phyloP scores from a whole-genome alignment of 1,284 basidiomycete genomes.

The Leccinum pseudoinsigne region DNA sequence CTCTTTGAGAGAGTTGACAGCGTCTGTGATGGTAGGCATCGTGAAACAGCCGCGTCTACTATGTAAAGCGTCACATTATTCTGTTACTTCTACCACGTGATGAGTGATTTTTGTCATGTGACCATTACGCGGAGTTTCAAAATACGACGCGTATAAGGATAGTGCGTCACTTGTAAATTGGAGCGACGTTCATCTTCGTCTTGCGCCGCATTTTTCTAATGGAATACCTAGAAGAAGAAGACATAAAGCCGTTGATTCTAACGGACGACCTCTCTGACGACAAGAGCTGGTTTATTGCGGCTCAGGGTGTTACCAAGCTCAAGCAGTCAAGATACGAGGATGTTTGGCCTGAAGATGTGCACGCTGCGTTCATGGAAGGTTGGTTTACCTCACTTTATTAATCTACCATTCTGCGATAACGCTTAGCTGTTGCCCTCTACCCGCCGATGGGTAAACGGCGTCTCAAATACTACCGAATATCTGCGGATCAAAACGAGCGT shows the following conservation, averaged over 20 bases:
- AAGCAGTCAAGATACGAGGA: constrained; percentile 36
- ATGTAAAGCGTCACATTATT: constrained; percentile 14
- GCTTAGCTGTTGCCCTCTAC: constrained; percentile 30
- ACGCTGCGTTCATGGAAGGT: constrained; percentile 39
- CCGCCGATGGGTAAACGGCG: constrained; percentile 38
- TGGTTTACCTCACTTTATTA: constrained; percentile 1
- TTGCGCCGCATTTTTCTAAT: constrained; percentile 20
- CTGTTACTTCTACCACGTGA: constrained; percentile 23
- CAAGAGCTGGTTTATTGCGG: background rate
- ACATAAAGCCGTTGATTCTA: constrained; percentile 14
- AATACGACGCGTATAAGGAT: constrained; percentile 5
- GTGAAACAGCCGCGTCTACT: background rate
- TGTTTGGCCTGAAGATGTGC: constrained; percentile 36
- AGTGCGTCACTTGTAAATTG: constrained; percentile 5
- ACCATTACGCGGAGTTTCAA: constrained; percentile 30
- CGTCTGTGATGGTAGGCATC: constrained; percentile 28
- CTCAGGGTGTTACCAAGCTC: constrained; percentile 15
- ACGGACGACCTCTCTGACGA: constrained; percentile 8
- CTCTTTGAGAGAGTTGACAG: constrained; percentile 25
- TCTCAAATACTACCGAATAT: constrained; percentile 33
- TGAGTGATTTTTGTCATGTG: constrained; percentile 33
- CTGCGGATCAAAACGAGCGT: constrained; percentile 18
- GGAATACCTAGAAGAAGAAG: constrained; percentile 22
- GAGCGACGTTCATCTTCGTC: constrained; percentile 2
- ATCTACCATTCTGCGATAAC: constrained; percentile 11